Evolutionary conservation across 2,329 filamentous ascomycete species (phyloP).

Genomic region (Apiospora rasikravindrae): DNA sequence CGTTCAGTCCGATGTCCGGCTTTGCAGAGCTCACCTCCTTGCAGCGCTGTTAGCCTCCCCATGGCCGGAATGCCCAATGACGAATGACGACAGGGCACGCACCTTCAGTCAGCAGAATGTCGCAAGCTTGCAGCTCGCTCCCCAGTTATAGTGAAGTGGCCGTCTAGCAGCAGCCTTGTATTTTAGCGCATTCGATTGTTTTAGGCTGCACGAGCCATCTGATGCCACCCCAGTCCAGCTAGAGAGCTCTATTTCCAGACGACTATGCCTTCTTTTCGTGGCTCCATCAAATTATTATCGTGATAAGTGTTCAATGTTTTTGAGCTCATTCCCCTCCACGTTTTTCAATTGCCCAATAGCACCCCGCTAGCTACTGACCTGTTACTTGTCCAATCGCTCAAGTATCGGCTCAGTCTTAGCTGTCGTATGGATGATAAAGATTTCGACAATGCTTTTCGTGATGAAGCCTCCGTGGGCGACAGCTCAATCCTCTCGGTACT

Average conservation of each 20-base stretch:
- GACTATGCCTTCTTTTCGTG: constrained; percentile 13
- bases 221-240: constrained; percentile 13
- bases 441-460: constrained; percentile 39
- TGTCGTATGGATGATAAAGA: constrained; percentile 43
- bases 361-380: background rate
- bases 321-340: background rate
- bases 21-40: constrained; percentile 7
- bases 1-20: constrained; percentile 8
- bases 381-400: background rate
- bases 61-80: background rate
- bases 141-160: background rate
- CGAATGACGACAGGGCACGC: background rate
- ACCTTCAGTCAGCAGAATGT: background rate
- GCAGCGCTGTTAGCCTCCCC: background rate
- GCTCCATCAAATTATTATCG: constrained; percentile 18
- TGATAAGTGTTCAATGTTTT: constrained; percentile 15
- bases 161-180: background rate
- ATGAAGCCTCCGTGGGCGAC: constrained; percentile 41
- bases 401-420: constrained; percentile 20
- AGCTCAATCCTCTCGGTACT: constrained; percentile 40
- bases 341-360: background rate
- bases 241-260: constrained; percentile 1
- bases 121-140: constrained; percentile 1
- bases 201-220: constrained; percentile 14
- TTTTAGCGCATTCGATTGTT: background rate